Evolutionary conservation across 2,329 filamentous ascomycete genomes (phyloP).

Genomic region (Clonostachys chloroleuca): DNA sequence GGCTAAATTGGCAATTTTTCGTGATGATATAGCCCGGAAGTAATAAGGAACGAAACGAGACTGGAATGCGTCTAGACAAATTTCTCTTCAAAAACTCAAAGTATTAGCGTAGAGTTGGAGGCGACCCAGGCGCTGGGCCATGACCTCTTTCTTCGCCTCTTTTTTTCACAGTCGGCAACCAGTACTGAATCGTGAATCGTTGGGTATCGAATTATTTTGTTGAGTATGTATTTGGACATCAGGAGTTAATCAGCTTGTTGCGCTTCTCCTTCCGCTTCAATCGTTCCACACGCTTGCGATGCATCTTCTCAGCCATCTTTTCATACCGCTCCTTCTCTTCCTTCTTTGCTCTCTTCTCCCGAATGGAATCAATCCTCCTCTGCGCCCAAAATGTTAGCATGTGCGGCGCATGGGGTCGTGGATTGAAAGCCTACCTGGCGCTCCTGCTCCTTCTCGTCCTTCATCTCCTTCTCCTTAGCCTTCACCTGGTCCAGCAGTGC

Average conservation of each 20-base stretch:
- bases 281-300: conserved; percentile 88
- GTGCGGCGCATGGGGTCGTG: not conserved
- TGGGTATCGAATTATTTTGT: conserved; percentile 2
- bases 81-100: not conserved
- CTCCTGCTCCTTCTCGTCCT: conserved; percentile 89
- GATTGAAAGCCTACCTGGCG: conserved; percentile 59
- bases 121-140: too few relatives aligned
- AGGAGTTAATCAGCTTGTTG: conserved; percentile 75
- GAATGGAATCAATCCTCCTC: conserved; percentile 74
- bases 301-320: conserved; percentile 97
- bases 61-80: not conserved
- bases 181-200: conserved; percentile 14
- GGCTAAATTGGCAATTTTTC: too few relatives aligned
- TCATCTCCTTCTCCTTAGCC: conserved; percentile 92
- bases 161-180: not conserved
- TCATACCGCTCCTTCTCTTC: conserved; percentile 91
- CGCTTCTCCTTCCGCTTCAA: conserved; percentile 95
- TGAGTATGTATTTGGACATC: conserved; percentile 11
- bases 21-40: too few relatives aligned
- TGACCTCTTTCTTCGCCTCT: too few relatives aligned
- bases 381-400: conserved; percentile 25
- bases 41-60: too few relatives aligned
- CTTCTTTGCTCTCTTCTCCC: conserved; percentile 81
- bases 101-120: too few relatives aligned
- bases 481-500: conserved; percentile 73